Percentiles rank a stretch among this genome's conserved stretches.
These are phyloP conservation scores for Tulasnella sp. DNA, from an alignment of 768 basidiomycete genomes.

Conservation along the genomic window DNA sequence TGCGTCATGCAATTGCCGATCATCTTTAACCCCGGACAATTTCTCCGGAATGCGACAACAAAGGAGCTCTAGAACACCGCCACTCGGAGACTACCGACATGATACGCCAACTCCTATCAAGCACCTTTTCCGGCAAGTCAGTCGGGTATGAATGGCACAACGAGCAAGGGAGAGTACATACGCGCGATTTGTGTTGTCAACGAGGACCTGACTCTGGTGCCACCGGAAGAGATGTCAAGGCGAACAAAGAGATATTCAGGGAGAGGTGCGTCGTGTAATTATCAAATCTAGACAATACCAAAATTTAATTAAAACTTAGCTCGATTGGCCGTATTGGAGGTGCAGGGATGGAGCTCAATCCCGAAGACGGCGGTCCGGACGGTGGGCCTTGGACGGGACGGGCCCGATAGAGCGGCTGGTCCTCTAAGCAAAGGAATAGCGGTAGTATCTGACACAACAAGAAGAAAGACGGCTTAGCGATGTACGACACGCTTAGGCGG, in stretches of 20 bases:
- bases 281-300: not conserved
- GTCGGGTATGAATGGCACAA: not conserved
- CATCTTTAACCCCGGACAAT: not conserved
- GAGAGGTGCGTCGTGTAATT: not conserved
- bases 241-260: too few species aligned
- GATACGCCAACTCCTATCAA: not conserved
- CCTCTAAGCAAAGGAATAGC: not conserved
- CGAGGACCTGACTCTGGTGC: not conserved
- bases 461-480: not conserved
- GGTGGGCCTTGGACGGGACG: not conserved
- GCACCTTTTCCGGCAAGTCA: not conserved
- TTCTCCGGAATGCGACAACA: not conserved
- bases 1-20: not conserved
- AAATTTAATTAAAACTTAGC: not conserved
- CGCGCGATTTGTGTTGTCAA: not conserved
- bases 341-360: not conserved
- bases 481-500: too few species aligned
- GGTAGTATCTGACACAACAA: not conserved
- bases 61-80: not conserved
- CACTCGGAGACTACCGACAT: not conserved
- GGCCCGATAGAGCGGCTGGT: not conserved
- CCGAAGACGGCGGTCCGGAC: not conserved
- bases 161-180: not conserved
- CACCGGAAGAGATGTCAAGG: too few species aligned
- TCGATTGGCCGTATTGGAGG: not conserved